Percentiles rank a stretch among this genome's conserved stretches.
Evolutionary conservation across 2,329 filamentous ascomycete genomes (phyloP).

Genomic region (Curvularia lunata): DNA sequence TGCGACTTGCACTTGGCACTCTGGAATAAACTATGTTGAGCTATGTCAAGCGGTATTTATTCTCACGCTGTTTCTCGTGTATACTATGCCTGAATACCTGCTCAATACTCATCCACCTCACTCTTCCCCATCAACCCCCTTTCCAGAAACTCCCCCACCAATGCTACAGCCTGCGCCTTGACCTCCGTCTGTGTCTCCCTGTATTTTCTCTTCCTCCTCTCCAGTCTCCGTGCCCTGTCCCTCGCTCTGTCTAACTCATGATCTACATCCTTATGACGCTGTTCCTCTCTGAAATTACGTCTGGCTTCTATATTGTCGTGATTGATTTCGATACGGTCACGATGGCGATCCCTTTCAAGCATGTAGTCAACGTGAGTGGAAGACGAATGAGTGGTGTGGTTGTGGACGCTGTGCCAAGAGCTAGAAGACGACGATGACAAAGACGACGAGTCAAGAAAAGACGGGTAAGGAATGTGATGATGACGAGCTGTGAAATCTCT

Average conservation of each 20-base stretch:
- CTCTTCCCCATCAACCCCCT: background rate
- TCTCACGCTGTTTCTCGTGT: background rate
- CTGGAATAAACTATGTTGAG: background rate
- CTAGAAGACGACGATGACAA: background rate
- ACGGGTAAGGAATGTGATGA: background rate
- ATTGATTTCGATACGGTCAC: background rate
- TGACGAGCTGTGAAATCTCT: background rate
- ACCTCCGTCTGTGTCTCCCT: constrained; percentile 1
- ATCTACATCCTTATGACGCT: background rate
- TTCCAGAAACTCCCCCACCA: constrained; percentile 6
- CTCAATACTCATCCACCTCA: background rate
- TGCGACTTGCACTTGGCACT: background rate
- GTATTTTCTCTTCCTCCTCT: constrained; percentile 4
- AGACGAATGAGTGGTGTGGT: background rate
- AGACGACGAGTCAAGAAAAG: background rate
- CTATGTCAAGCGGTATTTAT: background rate
- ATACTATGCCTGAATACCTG: background rate
- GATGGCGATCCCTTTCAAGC: background rate
- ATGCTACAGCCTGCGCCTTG: constrained; percentile 4
- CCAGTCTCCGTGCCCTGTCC: constrained; percentile 4
- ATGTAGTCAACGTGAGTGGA: background rate
- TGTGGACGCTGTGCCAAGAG: constrained; percentile 1
- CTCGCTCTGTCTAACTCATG: constrained; percentile 8
- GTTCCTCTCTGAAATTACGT: constrained; percentile 1
- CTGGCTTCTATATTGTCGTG: background rate